A percentile compares a stretch with the other conserved stretches of the same genome.
Conservation (phyloP, 1,284 basidiomycete species). For the Leccinum pachyderme region DNA sequence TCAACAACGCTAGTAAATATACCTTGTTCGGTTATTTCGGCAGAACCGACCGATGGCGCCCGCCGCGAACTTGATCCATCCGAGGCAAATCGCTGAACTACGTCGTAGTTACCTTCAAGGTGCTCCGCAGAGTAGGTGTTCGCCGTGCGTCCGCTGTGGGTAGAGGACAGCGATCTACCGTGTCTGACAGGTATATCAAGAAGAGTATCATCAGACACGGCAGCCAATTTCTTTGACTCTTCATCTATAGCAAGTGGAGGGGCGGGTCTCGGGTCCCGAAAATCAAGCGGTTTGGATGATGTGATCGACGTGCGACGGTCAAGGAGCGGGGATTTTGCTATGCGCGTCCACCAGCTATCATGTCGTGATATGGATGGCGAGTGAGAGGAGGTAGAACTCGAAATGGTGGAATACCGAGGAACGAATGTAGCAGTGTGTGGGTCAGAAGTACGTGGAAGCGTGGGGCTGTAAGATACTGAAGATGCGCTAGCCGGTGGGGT, state of each 20-base stretch:
- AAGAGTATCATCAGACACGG: constrained; percentile 18
- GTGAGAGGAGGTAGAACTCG: constrained; percentile 32
- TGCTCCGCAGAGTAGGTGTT: constrained; percentile 65
- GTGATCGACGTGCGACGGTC: constrained; percentile 37
- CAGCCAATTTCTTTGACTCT: constrained; percentile 43
- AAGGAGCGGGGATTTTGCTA: constrained; percentile 42
- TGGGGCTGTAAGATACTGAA: constrained; percentile 13
- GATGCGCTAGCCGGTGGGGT: constrained; percentile 9
- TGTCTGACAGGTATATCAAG: constrained; percentile 28
- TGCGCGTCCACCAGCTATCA: constrained; percentile 48
- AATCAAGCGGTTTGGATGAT: constrained; percentile 54
- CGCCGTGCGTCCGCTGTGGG: constrained; percentile 54
- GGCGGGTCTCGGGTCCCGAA: constrained; percentile 71
- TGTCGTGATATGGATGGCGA: constrained; percentile 37
- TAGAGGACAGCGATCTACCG: constrained; percentile 48
- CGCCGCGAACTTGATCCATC: constrained; percentile 29
- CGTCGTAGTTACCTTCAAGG: constrained; percentile 63
- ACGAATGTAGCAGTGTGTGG: constrained; percentile 2
- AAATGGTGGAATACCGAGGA: constrained; percentile 13
- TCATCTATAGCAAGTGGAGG: constrained; percentile 59
- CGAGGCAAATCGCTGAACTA: constrained; percentile 56
- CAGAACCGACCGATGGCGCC: constrained; percentile 24
- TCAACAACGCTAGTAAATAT: constrained; percentile 10
- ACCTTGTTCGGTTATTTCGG: constrained; percentile 24
- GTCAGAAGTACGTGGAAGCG: constrained; percentile 16